Base-by-base conservation (phyloP, 345 rosid species). In the Lepidium aucheri region DNA sequence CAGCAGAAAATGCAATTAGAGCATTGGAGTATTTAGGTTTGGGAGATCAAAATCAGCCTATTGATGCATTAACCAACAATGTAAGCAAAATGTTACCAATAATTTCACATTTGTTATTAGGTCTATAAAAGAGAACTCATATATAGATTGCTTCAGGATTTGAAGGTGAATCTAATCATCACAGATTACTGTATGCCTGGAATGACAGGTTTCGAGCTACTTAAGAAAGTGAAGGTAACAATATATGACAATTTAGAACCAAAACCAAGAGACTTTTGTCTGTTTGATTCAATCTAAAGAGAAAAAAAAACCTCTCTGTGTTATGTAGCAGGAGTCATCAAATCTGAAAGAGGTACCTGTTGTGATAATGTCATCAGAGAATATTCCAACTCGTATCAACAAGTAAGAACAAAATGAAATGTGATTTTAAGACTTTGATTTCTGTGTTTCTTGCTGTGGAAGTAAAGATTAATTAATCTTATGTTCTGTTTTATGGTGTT, bases 181-280 rank as follows among this genome's bases (percentile, higher is more conserved):
- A 91, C 98, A 43, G 95, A 91, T 72, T 91, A 91, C 17, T 89
- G 95, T 56, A 91, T 91, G 98, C 95, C 98, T 0, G 96, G 91
- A 66, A 91, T 91, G 98, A 86, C 98, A 1, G 95, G 98, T 17
- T 91, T 83, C 34, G 95, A 91, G 60, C 80, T 89, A 0, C 95
- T 89, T 8, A 89, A 91, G 84, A 89, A 78, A 79, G 81, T 91
- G 20, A 91, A 91, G 96, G 97, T 85, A 72, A 28, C 7, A 18
- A 15, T 4, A 46, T 43, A 53, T 53, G 42, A 34, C 6, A 9
- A 2, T 10, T 40, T 68, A 4, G 3, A 42, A 22, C 28, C 9
- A 52, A 47, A 7, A 22, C 12, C 1, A 0, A 60, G 7, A 43
- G 26, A 24, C 1, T 15, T 26, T 24, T 7, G 16, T 53, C 8